Percentiles rank a stretch among this genome's conserved stretches.
Evolutionary conservation across 139 green algal species (phyloP).

Genomic region (Chlamydomonas sphaeroides): DNA sequence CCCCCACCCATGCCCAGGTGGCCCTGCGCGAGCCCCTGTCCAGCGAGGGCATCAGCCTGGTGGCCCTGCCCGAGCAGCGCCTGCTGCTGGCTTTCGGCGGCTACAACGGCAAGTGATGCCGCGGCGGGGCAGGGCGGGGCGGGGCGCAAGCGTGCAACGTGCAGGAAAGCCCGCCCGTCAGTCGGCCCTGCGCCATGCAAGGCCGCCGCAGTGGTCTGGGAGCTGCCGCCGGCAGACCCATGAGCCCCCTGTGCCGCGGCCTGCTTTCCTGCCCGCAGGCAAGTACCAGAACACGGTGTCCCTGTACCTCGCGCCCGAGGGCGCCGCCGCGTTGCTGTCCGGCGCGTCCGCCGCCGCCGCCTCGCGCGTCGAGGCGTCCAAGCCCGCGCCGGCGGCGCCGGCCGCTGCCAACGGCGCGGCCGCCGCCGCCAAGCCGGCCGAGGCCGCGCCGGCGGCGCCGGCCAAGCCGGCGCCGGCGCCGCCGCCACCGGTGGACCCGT

Average conservation of each 20-base stretch:
- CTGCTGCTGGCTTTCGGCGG: slow-evolving; percentile 81
- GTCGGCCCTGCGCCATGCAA: no score
- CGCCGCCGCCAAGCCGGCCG: neutral
- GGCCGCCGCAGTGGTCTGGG: no score
- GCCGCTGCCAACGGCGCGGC: slow-evolving; percentile 11
- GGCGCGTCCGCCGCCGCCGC: neutral
- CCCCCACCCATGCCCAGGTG: slow-evolving; percentile 43
- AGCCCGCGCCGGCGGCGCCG: neutral
- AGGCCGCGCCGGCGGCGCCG: neutral
- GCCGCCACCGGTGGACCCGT: no score
- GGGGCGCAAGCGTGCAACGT: no score
- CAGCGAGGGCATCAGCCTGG: slow-evolving; percentile 72
- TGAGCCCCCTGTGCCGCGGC: no score
- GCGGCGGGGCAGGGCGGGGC: no score
- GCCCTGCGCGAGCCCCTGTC: slow-evolving; percentile 64
- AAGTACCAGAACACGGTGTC: slow-evolving; percentile 71
- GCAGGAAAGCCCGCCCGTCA: no score
- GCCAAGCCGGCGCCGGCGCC: slow-evolving; percentile 14
- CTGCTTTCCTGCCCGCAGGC: no score
- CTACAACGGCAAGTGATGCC: slow-evolving; percentile 89
- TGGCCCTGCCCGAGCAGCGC: slow-evolving; percentile 35
- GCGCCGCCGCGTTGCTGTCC: slow-evolving; percentile 3
- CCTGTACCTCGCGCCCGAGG: slow-evolving; percentile 45
- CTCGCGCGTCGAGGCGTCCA: neutral
- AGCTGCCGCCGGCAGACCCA: no score